Evolutionary conservation across 139 green algal genomes (phyloP).

Genomic region (Coelastrella sp.): DNA sequence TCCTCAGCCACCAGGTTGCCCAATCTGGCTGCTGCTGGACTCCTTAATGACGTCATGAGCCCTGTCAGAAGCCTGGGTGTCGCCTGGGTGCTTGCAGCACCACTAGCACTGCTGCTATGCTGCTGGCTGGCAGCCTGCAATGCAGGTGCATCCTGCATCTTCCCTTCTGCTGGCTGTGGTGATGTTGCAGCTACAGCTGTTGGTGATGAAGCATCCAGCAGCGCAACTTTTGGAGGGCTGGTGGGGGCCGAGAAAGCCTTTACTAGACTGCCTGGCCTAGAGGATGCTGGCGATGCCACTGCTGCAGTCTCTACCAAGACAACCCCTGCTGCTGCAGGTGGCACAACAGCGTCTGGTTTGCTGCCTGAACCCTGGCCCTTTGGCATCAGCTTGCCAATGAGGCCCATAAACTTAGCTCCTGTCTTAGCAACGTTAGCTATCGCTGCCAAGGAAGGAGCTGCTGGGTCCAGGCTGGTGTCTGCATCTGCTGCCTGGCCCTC

Average conservation of each 20-base stretch:
- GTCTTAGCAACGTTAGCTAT: neutral
- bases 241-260: neutral
- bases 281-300: too few species aligned
- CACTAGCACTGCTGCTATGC: neutral
- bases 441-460: neutral
- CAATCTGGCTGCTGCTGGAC: neutral
- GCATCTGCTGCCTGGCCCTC: neutral
- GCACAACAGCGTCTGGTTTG: neutral
- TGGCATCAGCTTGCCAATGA: neutral
- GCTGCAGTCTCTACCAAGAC: neutral
- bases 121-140: neutral
- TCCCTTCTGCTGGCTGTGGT: neutral
- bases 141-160: too few species aligned
- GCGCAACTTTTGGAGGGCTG: neutral
- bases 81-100: neutral
- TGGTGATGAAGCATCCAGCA: constrained; percentile 2
- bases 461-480: neutral
- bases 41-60: neutral
- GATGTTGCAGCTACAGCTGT: neutral
- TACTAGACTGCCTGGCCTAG: neutral
- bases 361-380: neutral
- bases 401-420: neutral
- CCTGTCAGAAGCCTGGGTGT: neutral
- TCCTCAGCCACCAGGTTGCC: constrained; percentile 34
- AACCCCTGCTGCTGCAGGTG: neutral